Evolutionary conservation across 768 basidiomycete genomes (phyloP), one percentile per base, ranked within the genome.

Genomic region (Pulveroboletus frians): DNA sequence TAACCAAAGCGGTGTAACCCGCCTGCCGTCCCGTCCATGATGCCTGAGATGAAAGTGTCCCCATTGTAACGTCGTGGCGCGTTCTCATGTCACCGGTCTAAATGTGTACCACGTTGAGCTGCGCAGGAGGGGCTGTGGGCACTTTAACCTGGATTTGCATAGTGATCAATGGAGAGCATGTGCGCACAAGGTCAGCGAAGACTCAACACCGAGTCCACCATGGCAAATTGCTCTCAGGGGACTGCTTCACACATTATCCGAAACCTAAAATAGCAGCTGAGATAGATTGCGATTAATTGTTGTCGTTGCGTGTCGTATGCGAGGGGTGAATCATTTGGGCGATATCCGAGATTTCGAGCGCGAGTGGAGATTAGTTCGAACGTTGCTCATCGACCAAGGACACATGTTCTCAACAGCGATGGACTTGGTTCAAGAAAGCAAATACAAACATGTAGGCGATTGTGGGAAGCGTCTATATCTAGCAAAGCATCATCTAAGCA

Each of bases 41-140:
- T n/a, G 46, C 14, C 36, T 41, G 38, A 50, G 37, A 64, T 62
- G 51, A 54, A 54, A 29, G 49, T 9, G 43, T 34, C 47, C 41
- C 37, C 35, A 38, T 49, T 51, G 50, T 44, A 53, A 44, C 57
- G 44, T 53, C 43, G 52, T 52, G 46, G 58, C 54, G 38, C 32
- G 29, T 64, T 64, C 62, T 62, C 63, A 59, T 59, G 59, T 47
- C 54, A 55, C 29, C 35, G 51, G 41, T 39, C 36, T 9, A 48
- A 43, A 48, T 29, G 48, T 44, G 27, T 29, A 49, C 48, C 54
- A 56, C 59, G 60, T 54, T 61, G 53, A 13, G 30, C 14, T 42
- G 47, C 9, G 48, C 34, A 20, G n/a, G 46, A 42, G 46, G 27
- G 51, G 52, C 62, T 61, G 62, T 58, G 61, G 32, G 9, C 45